Evolutionary conservation across 2,329 filamentous ascomycete genomes (phyloP).

Genomic region (Alternaria dauci): DNA sequence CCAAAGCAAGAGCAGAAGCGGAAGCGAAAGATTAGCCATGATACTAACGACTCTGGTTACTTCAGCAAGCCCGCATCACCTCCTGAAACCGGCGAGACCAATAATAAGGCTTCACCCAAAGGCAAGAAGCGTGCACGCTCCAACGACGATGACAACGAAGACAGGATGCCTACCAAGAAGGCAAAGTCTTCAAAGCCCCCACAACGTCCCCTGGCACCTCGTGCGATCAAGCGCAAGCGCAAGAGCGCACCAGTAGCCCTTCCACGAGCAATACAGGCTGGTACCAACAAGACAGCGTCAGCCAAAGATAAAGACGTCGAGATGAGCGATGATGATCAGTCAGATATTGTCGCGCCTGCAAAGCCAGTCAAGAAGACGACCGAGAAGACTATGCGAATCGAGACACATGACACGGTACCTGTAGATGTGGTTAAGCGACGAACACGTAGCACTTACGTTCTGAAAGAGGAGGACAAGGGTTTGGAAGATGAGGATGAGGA

Average conservation of each 20-base stretch:
- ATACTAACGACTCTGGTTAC: neutral
- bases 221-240: neutral
- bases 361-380: neutral
- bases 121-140: constrained; percentile 1
- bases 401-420: neutral
- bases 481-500: neutral
- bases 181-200: neutral
- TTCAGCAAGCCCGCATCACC: too few species aligned
- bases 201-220: neutral
- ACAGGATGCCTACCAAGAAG: neutral
- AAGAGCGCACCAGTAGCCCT: neutral
- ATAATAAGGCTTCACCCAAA: neutral
- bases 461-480: neutral
- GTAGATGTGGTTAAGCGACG: neutral
- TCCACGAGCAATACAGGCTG: neutral
- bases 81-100: neutral
- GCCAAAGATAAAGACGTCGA: neutral
- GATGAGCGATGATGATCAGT: neutral
- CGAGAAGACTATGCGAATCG: neutral
- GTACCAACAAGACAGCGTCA: neutral
- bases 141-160: neutral
- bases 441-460: neutral
- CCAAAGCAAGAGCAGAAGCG: neutral
- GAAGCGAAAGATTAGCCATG: neutral
- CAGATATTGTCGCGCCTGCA: neutral